Conservation (phyloP, 2,329 filamentous ascomycete species). For the Mycocentrospora acerina region DNA sequence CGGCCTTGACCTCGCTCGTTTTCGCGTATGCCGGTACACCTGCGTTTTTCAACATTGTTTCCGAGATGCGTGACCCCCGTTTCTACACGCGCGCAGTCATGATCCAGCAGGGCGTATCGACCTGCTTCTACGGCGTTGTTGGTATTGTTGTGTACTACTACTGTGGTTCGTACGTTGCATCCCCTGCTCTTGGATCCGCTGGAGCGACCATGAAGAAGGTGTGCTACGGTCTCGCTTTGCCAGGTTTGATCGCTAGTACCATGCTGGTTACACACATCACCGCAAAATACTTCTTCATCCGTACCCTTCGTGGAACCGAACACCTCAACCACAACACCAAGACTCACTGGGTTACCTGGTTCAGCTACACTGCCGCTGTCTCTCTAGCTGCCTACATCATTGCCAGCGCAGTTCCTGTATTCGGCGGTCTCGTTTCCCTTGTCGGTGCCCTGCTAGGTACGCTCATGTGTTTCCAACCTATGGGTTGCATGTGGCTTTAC, state of each 20-base stretch:
- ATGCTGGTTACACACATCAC: conserved; percentile 38
- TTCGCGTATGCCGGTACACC: conserved; percentile 57
- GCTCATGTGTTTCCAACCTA: conserved; percentile 16
- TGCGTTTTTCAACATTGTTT: conserved; percentile 64
- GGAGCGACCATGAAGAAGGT: conserved; percentile 62
- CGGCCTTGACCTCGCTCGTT: conserved; percentile 58
- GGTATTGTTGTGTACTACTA: conserved; percentile 61
- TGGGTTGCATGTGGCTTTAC: conserved; percentile 16
- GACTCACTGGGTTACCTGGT: conserved; percentile 56
- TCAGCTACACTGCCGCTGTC: conserved; percentile 48
- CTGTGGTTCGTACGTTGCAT: conserved; percentile 64
- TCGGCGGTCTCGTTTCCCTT: conserved; percentile 12
- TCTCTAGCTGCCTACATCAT: conserved; percentile 12
- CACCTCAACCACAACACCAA: conserved; percentile 56
- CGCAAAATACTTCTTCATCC: conserved; percentile 59
- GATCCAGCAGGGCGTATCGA: conserved; percentile 60
- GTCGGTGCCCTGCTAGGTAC: conserved; percentile 13
- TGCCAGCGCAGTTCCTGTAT: conserved; percentile 11
- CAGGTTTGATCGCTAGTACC: conserved; percentile 7
- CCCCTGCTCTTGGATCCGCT: conserved; percentile 62
- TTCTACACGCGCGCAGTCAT: conserved; percentile 64
- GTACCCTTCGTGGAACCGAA: conserved; percentile 52
- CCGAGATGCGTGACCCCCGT: conserved; percentile 61
- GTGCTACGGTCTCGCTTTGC: conserved; percentile 57
- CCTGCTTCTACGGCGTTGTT: conserved; percentile 59